A percentile compares a stretch with the other conserved stretches of the same genome.
Conservation (phyloP, 345 rosid species). For the Xanthoceras sorbifolium region DNA sequence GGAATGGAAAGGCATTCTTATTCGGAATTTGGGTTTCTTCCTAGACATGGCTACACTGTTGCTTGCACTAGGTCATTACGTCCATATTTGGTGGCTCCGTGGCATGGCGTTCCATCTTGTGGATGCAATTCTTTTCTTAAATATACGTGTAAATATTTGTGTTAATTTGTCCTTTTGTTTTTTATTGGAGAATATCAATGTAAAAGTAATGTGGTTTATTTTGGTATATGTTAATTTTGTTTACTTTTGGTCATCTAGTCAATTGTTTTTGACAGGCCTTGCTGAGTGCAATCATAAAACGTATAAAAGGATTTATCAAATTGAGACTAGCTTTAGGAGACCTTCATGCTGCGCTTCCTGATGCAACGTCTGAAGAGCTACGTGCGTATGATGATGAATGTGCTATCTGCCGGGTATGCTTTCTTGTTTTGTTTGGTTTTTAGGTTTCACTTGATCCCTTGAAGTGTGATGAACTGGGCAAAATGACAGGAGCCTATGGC, state of each 20-base stretch:
- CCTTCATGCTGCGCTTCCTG: conserved; percentile 99
- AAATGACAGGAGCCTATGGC: conserved; percentile 96
- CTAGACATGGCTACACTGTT: conserved; percentile 90
- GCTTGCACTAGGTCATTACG: conserved; percentile 92
- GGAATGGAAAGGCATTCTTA: conserved; percentile 95
- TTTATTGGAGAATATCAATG: conserved; percentile 1
- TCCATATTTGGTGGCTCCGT: conserved; percentile 94
- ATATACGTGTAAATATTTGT: conserved; percentile 74
- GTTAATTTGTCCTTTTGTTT: conserved; percentile 7
- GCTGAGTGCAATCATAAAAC: conserved; percentile 86
- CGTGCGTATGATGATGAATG: conserved; percentile 93
- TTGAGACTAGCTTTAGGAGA: conserved; percentile 80
- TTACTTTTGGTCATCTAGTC: conserved; percentile 17
- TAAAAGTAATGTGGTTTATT: neutral
- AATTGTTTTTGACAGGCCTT: conserved; percentile 66
- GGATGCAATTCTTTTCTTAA: conserved; percentile 86
- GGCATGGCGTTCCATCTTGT: conserved; percentile 95
- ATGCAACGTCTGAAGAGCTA: conserved; percentile 91
- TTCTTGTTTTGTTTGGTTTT: conserved; percentile 17
- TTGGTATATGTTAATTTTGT: conserved; percentile 14
- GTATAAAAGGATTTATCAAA: conserved; percentile 83
- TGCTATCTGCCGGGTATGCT: conserved; percentile 96
- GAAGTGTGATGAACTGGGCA: conserved; percentile 28
- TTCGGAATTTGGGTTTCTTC: conserved; percentile 86
- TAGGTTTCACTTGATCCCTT: conserved; percentile 17